Conservation (phyloP, 202 grass and related monocot genomes). For the Zizania palustris region DNA sequence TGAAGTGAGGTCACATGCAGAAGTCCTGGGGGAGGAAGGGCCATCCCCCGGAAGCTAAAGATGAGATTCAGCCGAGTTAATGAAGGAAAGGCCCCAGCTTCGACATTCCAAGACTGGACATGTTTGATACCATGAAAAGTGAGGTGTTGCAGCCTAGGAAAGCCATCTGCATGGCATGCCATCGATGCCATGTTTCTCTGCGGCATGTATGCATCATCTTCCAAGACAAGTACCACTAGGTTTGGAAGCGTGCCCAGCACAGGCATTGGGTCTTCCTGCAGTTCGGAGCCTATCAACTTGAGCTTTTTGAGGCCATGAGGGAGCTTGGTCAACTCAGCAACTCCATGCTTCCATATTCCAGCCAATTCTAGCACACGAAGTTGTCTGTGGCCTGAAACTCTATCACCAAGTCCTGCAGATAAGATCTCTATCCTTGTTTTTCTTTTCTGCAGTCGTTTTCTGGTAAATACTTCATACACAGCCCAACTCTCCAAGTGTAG, state of each 20-base stretch:
- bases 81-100: neutral
- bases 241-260: slow-evolving; percentile 32
- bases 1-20: neutral
- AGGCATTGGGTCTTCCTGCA: slow-evolving; percentile 37
- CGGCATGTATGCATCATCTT: neutral
- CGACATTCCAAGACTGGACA: slow-evolving; percentile 15
- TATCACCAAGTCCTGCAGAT: neutral
- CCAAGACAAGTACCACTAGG: neutral
- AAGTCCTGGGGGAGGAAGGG: neutral
- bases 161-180: neutral
- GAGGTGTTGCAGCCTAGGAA: neutral
- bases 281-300: neutral
- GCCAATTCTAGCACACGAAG: neutral
- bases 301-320: slow-evolving; percentile 25
- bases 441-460: neutral
- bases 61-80: slow-evolving; percentile 2
- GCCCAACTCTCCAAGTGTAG: neutral
- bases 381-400: neutral
- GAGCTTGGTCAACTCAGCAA: neutral
- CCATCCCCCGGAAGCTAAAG: neutral
- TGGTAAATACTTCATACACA: too few relatives aligned
- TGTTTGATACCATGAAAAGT: neutral
- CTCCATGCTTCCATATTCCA: too few relatives aligned
- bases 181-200: too few relatives aligned
- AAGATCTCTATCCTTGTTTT: neutral